Evolutionary conservation across 73 alveolate genomes (phyloP).

Genomic region (Tetrahymena borealis): DNA sequence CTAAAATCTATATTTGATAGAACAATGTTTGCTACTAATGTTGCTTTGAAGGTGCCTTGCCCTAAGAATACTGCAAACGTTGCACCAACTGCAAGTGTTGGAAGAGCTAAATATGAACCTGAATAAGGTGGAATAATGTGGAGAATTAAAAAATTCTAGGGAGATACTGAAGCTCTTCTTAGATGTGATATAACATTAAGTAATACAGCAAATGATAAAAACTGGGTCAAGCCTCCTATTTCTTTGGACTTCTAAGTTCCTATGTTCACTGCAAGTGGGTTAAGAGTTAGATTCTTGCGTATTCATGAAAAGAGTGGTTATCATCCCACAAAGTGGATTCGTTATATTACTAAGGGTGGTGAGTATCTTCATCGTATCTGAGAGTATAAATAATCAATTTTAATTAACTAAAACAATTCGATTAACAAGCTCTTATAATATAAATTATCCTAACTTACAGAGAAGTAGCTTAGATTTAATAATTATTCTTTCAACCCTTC

Average conservation of each 20-base stretch:
- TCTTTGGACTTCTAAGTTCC: slow-evolving; percentile 91
- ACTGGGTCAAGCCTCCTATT: slow-evolving; percentile 93
- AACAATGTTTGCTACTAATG: slow-evolving; percentile 79
- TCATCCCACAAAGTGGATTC: slow-evolving; percentile 93
- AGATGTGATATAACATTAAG: slow-evolving; percentile 65
- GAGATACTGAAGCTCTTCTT: slow-evolving; percentile 72
- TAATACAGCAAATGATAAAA: slow-evolving; percentile 58
- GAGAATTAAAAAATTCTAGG: slow-evolving; percentile 80
- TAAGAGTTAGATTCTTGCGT: slow-evolving; percentile 91
- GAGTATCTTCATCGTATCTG: slow-evolving; percentile 90
- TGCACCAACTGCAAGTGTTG: slow-evolving; percentile 77
- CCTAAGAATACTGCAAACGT: slow-evolving; percentile 90
- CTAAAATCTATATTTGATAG: slow-evolving; percentile 86
- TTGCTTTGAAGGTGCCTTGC: slow-evolving; percentile 82
- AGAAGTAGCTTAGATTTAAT: too few species aligned
- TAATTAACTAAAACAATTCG: background rate
- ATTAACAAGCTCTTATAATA: background rate
- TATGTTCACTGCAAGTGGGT: slow-evolving; percentile 94
- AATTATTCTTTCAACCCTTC: too few species aligned
- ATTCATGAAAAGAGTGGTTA: slow-evolving; percentile 85
- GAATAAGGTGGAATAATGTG: slow-evolving; percentile 82
- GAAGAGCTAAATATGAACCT: slow-evolving; percentile 94
- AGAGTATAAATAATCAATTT: background rate
- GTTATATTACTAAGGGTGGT: slow-evolving; percentile 94
- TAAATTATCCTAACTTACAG: too few species aligned